Evolutionary conservation across 306 rosid genomes (phyloP), one percentile per base, ranked within the genome.

Genomic region (Lupinus albus): DNA sequence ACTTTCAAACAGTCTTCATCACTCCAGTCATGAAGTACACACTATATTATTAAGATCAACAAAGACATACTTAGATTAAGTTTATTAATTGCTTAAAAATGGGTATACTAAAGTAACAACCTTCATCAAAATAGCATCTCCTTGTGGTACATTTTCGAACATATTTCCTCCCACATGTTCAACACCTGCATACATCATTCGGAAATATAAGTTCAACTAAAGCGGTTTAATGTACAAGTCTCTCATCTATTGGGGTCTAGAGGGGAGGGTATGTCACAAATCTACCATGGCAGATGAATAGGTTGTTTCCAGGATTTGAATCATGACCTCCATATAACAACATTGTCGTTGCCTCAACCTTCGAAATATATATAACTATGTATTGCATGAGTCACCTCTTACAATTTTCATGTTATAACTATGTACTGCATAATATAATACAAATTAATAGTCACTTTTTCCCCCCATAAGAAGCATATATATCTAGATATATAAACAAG

Each of bases 101-200:
- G 56, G 30, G 30, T 16, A 50, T 8, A 39, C 10, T 71, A 3
- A 1, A 62, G 12, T 12, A 18, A 1, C 3, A 10, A 85, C 87
- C 82, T 82, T 82, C 76, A 85, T 62, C 1, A 83, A 70, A 25
- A 86, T 78, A 17, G 82, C 81, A 58, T 83, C 87, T 33, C 82
- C 91, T 2, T 9, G 25, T 1, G 87, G 84, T 4, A 78, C 82
- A 35, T 63, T 72, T 9, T 51, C 70, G 61, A 85, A 85, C 91
- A 85, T 83, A 55, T 83, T 81, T 50, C 85, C 87, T 1, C 73
- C 77, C 6, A 80, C 79, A 16, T 80, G 82, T 46, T 85, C 64
- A 3, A 78, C 85, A 1, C 85, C 84, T 76, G 17, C 32, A 6
- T 6, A 11, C 11, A 7, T 2, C 8, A 15, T 50, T 14, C 11